Conservation (phyloP, 2,329 filamentous ascomycete genomes). For the Neonectria sp. region DNA sequence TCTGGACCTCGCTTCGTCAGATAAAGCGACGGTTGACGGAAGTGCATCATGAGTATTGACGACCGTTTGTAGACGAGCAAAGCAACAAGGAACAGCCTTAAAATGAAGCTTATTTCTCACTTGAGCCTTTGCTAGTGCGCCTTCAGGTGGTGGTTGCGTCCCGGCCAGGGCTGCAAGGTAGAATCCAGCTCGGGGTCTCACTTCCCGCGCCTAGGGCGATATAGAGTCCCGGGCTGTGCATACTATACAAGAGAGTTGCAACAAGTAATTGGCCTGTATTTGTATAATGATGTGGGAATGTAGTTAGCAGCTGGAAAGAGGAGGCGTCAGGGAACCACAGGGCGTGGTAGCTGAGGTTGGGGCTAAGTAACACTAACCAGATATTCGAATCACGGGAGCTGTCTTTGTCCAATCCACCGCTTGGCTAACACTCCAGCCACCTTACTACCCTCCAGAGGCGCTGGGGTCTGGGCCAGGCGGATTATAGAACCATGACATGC, state of each 20-base stretch:
- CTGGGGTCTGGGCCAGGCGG: neutral
- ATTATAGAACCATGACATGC: neutral
- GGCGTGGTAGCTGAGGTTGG: neutral
- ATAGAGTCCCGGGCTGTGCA: neutral
- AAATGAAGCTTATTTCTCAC: neutral
- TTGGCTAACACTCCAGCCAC: conserved; percentile 1
- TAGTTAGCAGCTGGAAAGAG: neutral
- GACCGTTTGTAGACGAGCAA: neutral
- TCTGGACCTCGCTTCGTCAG: no score
- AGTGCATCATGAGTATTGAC: neutral
- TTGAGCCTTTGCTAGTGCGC: neutral
- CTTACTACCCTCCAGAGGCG: neutral
- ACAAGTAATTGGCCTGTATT: no score
- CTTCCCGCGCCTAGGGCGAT: neutral
- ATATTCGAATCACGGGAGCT: neutral
- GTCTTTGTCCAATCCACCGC: neutral
- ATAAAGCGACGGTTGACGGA: neutral
- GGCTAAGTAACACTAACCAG: neutral
- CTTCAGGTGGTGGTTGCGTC: neutral
- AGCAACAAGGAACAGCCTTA: neutral
- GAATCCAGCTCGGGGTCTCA: conserved; percentile 1
- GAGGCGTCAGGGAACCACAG: neutral
- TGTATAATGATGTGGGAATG: no score
- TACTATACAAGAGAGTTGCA: no score
- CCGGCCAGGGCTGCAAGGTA: neutral